Evolutionary conservation across 345 rosid species (phyloP).

Genomic region (Pelargonium nanum): DNA sequence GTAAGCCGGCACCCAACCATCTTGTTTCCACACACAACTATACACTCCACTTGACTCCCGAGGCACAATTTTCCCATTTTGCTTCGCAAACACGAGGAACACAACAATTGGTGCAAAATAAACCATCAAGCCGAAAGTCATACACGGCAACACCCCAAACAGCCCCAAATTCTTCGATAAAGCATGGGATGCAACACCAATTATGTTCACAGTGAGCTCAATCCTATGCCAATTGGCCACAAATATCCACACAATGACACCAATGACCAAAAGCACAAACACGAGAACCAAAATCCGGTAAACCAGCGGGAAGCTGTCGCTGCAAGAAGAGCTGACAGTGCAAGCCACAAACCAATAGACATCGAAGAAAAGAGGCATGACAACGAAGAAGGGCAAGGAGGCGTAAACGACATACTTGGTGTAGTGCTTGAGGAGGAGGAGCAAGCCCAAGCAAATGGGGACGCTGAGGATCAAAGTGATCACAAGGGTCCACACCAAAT

Average conservation of each 20-base stretch:
- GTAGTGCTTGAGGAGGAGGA: slow-evolving; percentile 66
- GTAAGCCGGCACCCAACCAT: slow-evolving; percentile 90
- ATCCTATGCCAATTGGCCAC: slow-evolving; percentile 75
- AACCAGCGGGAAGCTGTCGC: slow-evolving; percentile 49
- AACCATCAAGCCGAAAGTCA: slow-evolving; percentile 43
- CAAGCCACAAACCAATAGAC: slow-evolving; percentile 92
- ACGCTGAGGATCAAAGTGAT: slow-evolving; percentile 53
- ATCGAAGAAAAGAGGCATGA: slow-evolving; percentile 59
- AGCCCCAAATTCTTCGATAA: slow-evolving; percentile 60
- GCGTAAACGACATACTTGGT: slow-evolving; percentile 74
- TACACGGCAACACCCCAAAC: slow-evolving; percentile 50
- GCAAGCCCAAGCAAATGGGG: slow-evolving; percentile 57
- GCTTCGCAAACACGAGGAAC: slow-evolving; percentile 68
- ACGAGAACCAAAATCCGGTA: slow-evolving; percentile 62
- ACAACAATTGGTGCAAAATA: slow-evolving; percentile 67
- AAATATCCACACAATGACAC: slow-evolving; percentile 63
- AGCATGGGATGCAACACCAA: slow-evolving; percentile 76
- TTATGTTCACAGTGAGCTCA: slow-evolving; percentile 62
- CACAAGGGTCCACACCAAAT: slow-evolving; percentile 61
- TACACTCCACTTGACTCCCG: slow-evolving; percentile 43
- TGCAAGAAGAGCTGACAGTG: slow-evolving; percentile 57
- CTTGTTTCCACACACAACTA: slow-evolving; percentile 76
- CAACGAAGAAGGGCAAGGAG: slow-evolving; percentile 63
- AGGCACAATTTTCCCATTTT: slow-evolving; percentile 61
- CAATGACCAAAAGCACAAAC: slow-evolving; percentile 57